Base-by-base conservation (phyloP, 2,329 filamentous ascomycete genomes). In the Cladobotryum protrusum region DNA sequence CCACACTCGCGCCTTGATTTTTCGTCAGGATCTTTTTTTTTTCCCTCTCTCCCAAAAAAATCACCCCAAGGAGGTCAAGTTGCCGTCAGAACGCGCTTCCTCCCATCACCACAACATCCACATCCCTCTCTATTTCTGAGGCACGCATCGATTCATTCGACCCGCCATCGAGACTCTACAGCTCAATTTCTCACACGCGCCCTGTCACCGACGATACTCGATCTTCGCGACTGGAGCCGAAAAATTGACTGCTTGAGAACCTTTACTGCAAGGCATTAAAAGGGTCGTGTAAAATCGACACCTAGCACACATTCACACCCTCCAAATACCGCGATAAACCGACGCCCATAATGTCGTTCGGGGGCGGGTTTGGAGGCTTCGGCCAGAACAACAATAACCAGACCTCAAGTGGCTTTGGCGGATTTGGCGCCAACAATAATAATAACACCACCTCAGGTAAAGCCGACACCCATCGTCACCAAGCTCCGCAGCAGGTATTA, bases 291-390 rank as follows among this genome's bases (percentile, higher is more conserved):
- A 46, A 52, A 52, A 32, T 29, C 34, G 44, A 50, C 49, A 52
- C 47, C 9, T 18, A 51, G 47, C 54, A 34, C 52, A 49, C 53
- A 34, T 13, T 40, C 37, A 34, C 39, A 37, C 33, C 47, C 50
- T 48, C 53, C 56, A 50, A 56, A 49, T 50, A 53, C 52, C 56
- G 52, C 56, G 49, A 56, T 37, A 51, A 45, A 45, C 52, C 45
- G 41, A 52, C 47, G 57, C 43, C 48, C 42, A 53, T 48, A 62
- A 82, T 82, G 79, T 78, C 78, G 61, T 79, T 79, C 59, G 73
- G 74, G 59, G 70, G 72, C 56, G 75, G 76, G 61, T 69, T 69
- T 51, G 73, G 74, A 50, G 77, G 78, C 72, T 85, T 85, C 68
- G 80, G 80, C 69, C 74, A 75, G 61, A 77, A 75, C 56, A 81